Base-by-base conservation (phyloP, 306 rosid genomes). In the Ochetophila trinervis region DNA sequence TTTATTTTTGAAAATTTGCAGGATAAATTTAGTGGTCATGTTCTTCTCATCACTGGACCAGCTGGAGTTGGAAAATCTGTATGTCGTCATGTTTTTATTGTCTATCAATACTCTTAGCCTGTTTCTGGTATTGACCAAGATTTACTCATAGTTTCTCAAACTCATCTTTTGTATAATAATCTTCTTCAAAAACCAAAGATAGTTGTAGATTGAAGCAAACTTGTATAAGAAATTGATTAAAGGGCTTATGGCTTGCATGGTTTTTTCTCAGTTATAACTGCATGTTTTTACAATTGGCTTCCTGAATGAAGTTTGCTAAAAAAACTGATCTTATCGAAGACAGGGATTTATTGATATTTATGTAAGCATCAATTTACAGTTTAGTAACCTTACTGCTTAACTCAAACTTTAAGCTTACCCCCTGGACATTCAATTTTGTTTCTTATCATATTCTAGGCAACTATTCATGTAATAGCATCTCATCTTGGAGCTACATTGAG, bases 51-150 rank as follows among this genome's bases (percentile, higher is more conserved):
- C 81, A 89, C 78, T 57, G 98, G 98, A 58, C 96, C 80, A 72
- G 87, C 98, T 64, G 98, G 98, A 80, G 81, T 86, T 45, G 96
- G 95, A 69, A 93, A 89, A 87, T 93, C 98, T 56, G 98, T 86
- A 89, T 51, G 93, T 62, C 53, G 37, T 65, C 66, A 21, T 55
- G 53, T 59, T 16, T 58, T 78, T 54, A 36, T 80, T 49, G 49
- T 73, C 55, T 44, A 35, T 64, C 37, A 70, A 37, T 66, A 53
- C 71, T 49, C 55, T 51, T 37, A 32, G 47, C 58, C 63, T 53
- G 18, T 71, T 65, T 75, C 57, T 42, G 44, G 20, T 36, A n/a
- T 27, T 58, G 40, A n/a, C 21, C 11, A 16, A 55, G 34, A 11
- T n/a, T 35, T 10, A 16, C 17, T 59, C 1, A 16, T 14, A 5